phyloP scores from a whole-genome alignment of 306 rosid genomes.

The Medicago truncatula region DNA sequence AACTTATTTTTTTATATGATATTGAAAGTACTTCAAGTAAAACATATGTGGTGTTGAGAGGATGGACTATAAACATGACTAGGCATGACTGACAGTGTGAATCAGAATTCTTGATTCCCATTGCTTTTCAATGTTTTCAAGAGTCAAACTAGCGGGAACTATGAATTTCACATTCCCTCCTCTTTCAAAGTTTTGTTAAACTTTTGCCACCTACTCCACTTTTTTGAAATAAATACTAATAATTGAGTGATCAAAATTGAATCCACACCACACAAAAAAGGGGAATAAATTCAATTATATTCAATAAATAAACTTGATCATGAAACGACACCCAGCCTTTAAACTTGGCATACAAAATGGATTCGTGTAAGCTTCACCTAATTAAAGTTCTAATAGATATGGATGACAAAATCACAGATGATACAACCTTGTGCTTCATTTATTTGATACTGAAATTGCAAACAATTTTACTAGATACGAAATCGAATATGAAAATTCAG shows the following conservation, averaged over 20 bases:
- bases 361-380: not conserved
- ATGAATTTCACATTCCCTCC: constrained; percentile 59
- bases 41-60: not conserved
- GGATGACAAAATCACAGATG: not conserved
- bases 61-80: constrained; percentile 4
- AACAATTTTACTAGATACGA: not conserved
- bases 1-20: too few relatives aligned
- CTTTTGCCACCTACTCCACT: constrained; percentile 12
- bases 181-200: constrained; percentile 35
- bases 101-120: constrained; percentile 6
- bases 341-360: not conserved
- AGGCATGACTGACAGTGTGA: constrained; percentile 20
- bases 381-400: not conserved
- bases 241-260: not conserved
- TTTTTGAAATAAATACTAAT: constrained; percentile 13
- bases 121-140: constrained; percentile 11
- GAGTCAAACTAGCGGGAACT: constrained; percentile 62
- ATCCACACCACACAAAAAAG: not conserved
- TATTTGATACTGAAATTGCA: not conserved
- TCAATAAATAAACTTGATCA: not conserved
- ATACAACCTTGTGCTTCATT: not conserved
- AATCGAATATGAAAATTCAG: not conserved
- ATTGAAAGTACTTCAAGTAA: too few relatives aligned
- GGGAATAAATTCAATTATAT: not conserved
- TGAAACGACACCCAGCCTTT: not conserved